Base-by-base conservation (phyloP, 176 grass and related monocot genomes). In the Calamus simplicifolius region DNA sequence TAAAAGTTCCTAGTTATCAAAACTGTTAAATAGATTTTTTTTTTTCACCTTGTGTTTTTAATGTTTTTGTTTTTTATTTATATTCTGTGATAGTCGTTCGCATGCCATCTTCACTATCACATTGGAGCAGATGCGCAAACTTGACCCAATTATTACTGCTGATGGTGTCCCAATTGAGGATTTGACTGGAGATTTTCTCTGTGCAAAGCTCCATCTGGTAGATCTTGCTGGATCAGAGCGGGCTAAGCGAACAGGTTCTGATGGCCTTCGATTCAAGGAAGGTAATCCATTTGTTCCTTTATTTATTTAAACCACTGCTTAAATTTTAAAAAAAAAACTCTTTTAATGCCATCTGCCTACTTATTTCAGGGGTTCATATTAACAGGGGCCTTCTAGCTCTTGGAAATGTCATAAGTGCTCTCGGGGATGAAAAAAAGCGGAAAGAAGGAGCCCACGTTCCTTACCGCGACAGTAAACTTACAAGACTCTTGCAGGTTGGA, bases 101-200 rank as follows among this genome's bases (percentile, higher is more conserved):
- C 94, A 98, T 93, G 94, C 88, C 74, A 98, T 98, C 84, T 98
- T 98, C 81, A 98, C 94, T 79, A 98, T 98, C 84, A 98, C 88
- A 81, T 93, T 98, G 84, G 94, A 98, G 87, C 94, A 98, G 87
- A 89, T 98, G 84, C 84, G 81, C 54, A 98, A 93, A 91, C 54
- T 77, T 76, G 81, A 85, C 29, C 79, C 88, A 52, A 68, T 78
- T 54, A 69, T 80, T 70, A 59, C 69, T 72, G 64, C 65, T 69
- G 88, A 98, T 51, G 84, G 93, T 75, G 70, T 80, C 69, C 75
- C 64, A 57, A 75, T 80, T 27, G 94, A 98, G 28, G 94, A 98
- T 17, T 67, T 89, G 51, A 93, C 69, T 77, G 94, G 93, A 25
- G 88, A 98, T 50, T 93, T 83, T 75, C 88, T 98, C 5, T 93